These are phyloP conservation scores for Fusarium sp. DNA, from an alignment of 2,329 filamentous ascomycete species.

Conservation along the genomic window DNA sequence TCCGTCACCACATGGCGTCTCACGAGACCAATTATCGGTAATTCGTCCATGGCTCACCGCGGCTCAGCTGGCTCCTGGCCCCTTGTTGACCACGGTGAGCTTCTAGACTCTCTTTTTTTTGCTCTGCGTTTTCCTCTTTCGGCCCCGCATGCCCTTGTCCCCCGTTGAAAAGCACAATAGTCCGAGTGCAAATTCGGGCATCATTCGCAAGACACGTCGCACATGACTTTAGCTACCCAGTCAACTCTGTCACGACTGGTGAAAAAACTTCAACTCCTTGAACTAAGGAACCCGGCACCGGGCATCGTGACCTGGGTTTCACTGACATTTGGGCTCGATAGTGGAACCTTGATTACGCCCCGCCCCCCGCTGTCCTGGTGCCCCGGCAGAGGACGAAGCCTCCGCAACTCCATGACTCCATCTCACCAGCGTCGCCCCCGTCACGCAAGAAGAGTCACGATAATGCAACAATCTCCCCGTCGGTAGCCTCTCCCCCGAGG, in stretches of 20 bases:
- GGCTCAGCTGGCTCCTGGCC: slow-evolving; percentile 15
- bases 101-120: slow-evolving; percentile 32
- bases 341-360: slow-evolving; percentile 21
- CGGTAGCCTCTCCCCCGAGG: slow-evolving; percentile 41
- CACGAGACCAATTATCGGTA: slow-evolving; percentile 34
- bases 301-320: slow-evolving; percentile 24
- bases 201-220: slow-evolving; percentile 18
- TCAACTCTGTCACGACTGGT: slow-evolving; percentile 44
- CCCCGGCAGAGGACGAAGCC: slow-evolving; percentile 1
- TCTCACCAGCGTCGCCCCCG: no score
- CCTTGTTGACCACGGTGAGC: slow-evolving; percentile 13
- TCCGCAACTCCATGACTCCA: slow-evolving; percentile 24
- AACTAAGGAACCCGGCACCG: slow-evolving; percentile 13
- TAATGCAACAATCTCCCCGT: slow-evolving; percentile 42
- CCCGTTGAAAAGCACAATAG: slow-evolving; percentile 14
- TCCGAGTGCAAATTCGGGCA: slow-evolving; percentile 14
- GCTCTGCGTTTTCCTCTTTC: slow-evolving; percentile 8
- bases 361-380: slow-evolving; percentile 12
- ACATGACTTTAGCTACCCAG: slow-evolving; percentile 44
- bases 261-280: slow-evolving; percentile 28
- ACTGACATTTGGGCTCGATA: slow-evolving; percentile 15
- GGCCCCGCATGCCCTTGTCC: slow-evolving; percentile 20
- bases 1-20: slow-evolving; percentile 45
- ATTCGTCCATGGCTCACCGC: slow-evolving; percentile 18
- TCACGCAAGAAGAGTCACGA: slow-evolving; percentile 42